phyloP scores from a whole-genome alignment of 1,284 basidiomycete genomes.

The Peniophora sp. region DNA sequence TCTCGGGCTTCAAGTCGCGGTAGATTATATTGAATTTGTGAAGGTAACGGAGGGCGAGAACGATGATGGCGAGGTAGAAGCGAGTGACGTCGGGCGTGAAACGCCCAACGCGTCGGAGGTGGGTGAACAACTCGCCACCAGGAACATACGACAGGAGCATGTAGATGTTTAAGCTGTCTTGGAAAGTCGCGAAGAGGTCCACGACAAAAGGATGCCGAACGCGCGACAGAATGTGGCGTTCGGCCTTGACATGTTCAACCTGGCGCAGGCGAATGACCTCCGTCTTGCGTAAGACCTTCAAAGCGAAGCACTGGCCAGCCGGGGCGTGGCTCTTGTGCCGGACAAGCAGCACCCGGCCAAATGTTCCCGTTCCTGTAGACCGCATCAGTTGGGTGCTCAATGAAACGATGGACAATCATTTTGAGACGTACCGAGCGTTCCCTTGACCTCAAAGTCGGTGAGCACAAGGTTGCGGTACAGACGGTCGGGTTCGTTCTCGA shows the following conservation, averaged over 20 bases:
- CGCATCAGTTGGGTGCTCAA: background rate
- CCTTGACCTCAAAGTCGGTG: constrained; percentile 74
- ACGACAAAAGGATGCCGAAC: constrained; percentile 79
- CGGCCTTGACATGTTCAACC: constrained; percentile 97
- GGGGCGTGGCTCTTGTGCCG: constrained; percentile 42
- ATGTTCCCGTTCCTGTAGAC: constrained; percentile 79
- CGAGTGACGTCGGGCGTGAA: constrained; percentile 98
- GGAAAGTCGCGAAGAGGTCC: constrained; percentile 91
- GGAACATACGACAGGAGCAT: constrained; percentile 99
- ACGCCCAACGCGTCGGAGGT: constrained; percentile 84
- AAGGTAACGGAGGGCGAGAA: constrained; percentile 91
- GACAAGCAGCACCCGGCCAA: constrained; percentile 86
- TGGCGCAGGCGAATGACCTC: constrained; percentile 95
- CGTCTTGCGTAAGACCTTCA: constrained; percentile 90
- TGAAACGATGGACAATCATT: constrained; percentile 5
- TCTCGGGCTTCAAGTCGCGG: constrained; percentile 97
- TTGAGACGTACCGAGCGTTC: constrained; percentile 51
- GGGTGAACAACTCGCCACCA: constrained; percentile 94
- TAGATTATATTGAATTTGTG: constrained; percentile 99
- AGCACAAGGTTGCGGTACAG: constrained; percentile 50
- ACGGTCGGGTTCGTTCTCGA: constrained; percentile 65
- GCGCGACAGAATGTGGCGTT: constrained; percentile 89
- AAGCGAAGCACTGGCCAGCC: constrained; percentile 64
- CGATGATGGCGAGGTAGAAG: constrained; percentile 97
- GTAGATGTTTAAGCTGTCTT: constrained; percentile 92